Base-by-base conservation (phyloP, 2,329 filamentous ascomycete species). In the Epichloe uncinata region DNA sequence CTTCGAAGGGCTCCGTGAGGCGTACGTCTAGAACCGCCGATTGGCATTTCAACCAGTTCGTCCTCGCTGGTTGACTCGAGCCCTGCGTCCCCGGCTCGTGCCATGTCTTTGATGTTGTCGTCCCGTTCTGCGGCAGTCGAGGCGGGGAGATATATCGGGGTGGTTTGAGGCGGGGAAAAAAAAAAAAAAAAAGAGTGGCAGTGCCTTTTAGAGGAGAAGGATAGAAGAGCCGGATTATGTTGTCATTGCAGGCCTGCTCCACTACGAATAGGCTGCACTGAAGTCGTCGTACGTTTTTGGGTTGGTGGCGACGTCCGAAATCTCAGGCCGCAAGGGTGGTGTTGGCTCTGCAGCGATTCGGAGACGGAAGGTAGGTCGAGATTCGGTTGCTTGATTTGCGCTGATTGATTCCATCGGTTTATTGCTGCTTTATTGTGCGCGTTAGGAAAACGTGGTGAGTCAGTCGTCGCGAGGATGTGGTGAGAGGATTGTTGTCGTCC, bases 21-120 rank as follows among this genome's bases (percentile, higher is more conserved):
- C 57, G 47, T 2, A 35, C 41, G 47, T 18, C 20, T 48, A 1
- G 53, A 8, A n/a, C 48, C 44, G n/a, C 48, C 55, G 30, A 60
- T 51, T 37, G 63, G 57, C 44, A 67, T 60, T 50, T 63, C 65
- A n/a, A 67, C 52, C 20, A 67, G 53, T 38, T 68, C 65, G 53
- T 68, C 66, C 33, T 62, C 61, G 47, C 56, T 55, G n/a, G 22
- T 38, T 2, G 52, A 37, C 20, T 50, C 47, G 45, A 56, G 45
- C 43, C 37, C 50, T 45, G 47, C 49, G 38, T 52, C 53, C 42
- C 50, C 50, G 48, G 49, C 47, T 44, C 43, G 50, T 26, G 53
- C 50, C 56, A 58, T 59, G 20, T 37, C 51, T 44, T 44, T 40
- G 44, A 35, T 38, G 30, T 35, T 40, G 26, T 15, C 41, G 41